phyloP scores from a whole-genome alignment of 805 yeast species.

The Saturnispora saitoi region DNA sequence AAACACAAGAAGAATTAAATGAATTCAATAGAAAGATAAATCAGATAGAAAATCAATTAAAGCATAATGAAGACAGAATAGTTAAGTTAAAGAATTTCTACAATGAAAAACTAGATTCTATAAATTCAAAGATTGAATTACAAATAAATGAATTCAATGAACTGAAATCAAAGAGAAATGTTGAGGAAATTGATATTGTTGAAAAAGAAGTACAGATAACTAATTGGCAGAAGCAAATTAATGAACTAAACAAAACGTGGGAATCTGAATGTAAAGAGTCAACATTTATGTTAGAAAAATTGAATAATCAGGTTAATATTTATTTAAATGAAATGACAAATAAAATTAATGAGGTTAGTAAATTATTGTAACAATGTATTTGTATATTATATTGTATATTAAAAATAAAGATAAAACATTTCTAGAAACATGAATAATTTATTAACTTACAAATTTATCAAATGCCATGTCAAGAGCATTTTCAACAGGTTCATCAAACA shows the following conservation, averaged over 20 bases:
- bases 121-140: slow-evolving; percentile 34
- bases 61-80: slow-evolving; percentile 40
- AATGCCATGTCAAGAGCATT: slow-evolving; percentile 54
- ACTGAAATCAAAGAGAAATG: slow-evolving; percentile 39
- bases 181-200: slow-evolving; percentile 40
- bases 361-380: background rate
- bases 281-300: slow-evolving; percentile 43
- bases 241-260: slow-evolving; percentile 34
- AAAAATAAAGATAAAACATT: background rate
- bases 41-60: slow-evolving; percentile 43
- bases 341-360: slow-evolving; percentile 15
- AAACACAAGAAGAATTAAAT: slow-evolving; percentile 33
- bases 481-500: slow-evolving; percentile 81
- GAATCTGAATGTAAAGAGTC: slow-evolving; percentile 46
- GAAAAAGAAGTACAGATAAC: slow-evolving; percentile 40
- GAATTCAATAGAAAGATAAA: slow-evolving; percentile 36
- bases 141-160: slow-evolving; percentile 40
- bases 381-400: background rate
- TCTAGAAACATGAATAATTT: background rate
- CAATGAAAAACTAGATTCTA: slow-evolving; percentile 35
- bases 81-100: slow-evolving; percentile 36
- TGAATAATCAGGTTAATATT: slow-evolving; percentile 45
- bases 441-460: slow-evolving; percentile 21
- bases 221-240: slow-evolving; percentile 28
- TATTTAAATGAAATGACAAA: slow-evolving; percentile 46